Base-by-base conservation (phyloP, 2,329 filamentous ascomycete genomes). In the Fusarium compactum region DNA sequence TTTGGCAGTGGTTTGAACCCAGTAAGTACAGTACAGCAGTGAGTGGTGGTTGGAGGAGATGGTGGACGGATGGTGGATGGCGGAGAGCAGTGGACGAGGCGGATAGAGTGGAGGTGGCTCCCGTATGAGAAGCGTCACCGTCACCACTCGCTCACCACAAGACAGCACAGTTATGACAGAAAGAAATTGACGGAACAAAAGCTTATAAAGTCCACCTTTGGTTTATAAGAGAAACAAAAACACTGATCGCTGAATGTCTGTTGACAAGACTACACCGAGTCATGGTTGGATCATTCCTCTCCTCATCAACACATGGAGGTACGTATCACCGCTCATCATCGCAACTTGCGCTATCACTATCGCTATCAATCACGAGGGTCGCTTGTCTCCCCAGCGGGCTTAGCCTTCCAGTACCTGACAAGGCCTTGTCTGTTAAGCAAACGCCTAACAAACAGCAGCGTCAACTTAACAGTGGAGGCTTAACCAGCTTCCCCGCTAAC, bases 51-150 rank as follows among this genome's bases (percentile, higher is more conserved):
- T 57, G 57, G 63, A 59, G 66, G 59, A 62, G 73, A 66, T 58
- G 56, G 41, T 30, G 51, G 47, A 55, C 52, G 62, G 72, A 69
- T 65, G 59, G 61, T 58, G 62, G 72, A 74, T 64, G 58, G 68
- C 57, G 71, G 70, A 74, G 72, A 71, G 60, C 58, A 70, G 61
- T 69, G 47, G 61, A 61, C 56, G 55, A 62, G 61, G 51, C 66
- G 71, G 72, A 64, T 70, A 67, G 57, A 64, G 74, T 72, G 72
- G 74, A 76, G 74, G 74, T 65, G 62, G 61, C 53, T 70, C 66
- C 67, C 54, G 62, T 38, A 38, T 65, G 44, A 59, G 53, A 65
- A 60, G 62, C 52, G 59, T 74, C 74, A 69, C 73, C 73, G 73
- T 75, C 71, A 76, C 72, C 69, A 74, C 64, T 72, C 51, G 45